phyloP scores from a whole-genome alignment of 345 rosid species.

The Citrus reticulata region DNA sequence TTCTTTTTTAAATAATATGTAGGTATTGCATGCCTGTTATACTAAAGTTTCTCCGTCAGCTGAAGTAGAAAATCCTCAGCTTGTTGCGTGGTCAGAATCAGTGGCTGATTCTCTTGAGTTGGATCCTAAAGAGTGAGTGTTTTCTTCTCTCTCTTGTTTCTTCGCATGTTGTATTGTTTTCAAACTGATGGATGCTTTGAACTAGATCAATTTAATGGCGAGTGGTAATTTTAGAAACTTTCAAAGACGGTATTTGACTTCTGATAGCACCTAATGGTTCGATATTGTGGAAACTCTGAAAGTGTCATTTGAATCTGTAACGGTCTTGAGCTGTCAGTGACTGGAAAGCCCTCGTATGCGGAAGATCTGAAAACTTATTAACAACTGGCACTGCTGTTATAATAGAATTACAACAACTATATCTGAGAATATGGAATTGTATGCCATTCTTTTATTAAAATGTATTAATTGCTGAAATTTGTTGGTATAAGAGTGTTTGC shows the following conservation, averaged over 20 bases:
- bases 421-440: neutral
- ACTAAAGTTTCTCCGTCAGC: conserved; percentile 84
- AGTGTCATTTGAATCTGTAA: neutral
- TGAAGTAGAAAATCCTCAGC: conserved; percentile 84
- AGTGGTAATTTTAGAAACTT: neutral
- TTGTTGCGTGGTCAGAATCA: conserved; percentile 92
- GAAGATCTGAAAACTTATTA: neutral
- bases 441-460: no score
- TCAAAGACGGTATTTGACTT: neutral
- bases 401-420: neutral
- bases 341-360: neutral
- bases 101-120: conserved; percentile 75
- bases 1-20: neutral
- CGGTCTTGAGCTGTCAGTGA: neutral
- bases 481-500: neutral
- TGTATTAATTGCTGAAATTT: neutral
- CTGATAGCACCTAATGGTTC: neutral
- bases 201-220: neutral
- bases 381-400: neutral
- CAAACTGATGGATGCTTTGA: neutral
- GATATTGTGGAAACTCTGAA: neutral
- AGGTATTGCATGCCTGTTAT: conserved; percentile 93
- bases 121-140: conserved; percentile 86
- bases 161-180: neutral
- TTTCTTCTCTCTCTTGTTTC: neutral